Percentiles rank a stretch among this genome's conserved stretches.
Conservation (phyloP, 805 yeast species). For the Debaryomyces maramus region DNA sequence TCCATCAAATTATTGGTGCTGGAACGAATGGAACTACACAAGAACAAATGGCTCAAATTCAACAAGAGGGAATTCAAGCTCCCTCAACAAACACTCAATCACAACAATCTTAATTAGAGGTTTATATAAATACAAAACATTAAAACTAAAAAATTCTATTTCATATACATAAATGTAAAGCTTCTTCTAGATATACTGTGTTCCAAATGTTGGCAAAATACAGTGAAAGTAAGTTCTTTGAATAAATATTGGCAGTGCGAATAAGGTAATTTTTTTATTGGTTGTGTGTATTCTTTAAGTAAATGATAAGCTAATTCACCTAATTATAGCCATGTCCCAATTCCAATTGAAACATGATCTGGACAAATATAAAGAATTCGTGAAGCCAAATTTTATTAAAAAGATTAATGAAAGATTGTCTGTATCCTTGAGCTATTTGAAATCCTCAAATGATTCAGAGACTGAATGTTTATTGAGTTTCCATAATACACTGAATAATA, state of each 20-base stretch:
- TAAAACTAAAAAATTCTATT: no score
- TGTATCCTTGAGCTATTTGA: slow-evolving; percentile 19
- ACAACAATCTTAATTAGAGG: no score
- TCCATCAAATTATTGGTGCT: slow-evolving; percentile 79
- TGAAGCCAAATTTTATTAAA: slow-evolving; percentile 15
- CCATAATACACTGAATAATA: slow-evolving; percentile 19
- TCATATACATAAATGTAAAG: no score
- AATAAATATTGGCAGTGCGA: neutral
- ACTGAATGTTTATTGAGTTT: slow-evolving; percentile 23
- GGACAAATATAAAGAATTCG: neutral
- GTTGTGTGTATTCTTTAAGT: no score
- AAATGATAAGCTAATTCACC: no score
- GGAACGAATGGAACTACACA: slow-evolving; percentile 19
- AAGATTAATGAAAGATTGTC: slow-evolving; percentile 21
- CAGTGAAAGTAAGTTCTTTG: neutral
- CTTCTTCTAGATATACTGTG: no score
- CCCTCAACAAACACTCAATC: slow-evolving; percentile 10
- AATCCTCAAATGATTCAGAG: slow-evolving; percentile 5
- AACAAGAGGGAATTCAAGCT: slow-evolving; percentile 29
- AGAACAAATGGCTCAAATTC: slow-evolving; percentile 24
- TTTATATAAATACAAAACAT: no score
- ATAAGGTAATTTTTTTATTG: no score
- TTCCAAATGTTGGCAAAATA: no score
- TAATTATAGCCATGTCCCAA: neutral
- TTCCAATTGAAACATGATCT: neutral